A percentile compares a stretch with the other conserved stretches of the same genome.
phyloP scores from a whole-genome alignment of 495 filamentous ascomycete genomes.

The Friedmanniomyces endolithicus region DNA sequence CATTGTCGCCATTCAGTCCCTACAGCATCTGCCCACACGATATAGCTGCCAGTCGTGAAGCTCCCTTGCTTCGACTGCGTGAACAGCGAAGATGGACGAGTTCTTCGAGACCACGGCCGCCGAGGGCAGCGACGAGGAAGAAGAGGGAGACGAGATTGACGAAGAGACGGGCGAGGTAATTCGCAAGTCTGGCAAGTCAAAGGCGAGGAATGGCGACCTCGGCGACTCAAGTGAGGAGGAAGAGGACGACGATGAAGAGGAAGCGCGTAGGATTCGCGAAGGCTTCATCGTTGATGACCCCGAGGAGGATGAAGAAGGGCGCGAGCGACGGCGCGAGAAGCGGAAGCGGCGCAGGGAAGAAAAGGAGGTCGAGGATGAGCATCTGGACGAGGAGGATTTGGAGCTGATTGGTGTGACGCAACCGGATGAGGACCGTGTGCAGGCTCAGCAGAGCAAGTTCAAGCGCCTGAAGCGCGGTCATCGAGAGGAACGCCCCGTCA shows the following conservation, averaged over 20 bases:
- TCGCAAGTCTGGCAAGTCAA: conserved; percentile 26
- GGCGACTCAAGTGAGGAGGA: conserved; percentile 92
- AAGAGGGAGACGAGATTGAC: conserved; percentile 72
- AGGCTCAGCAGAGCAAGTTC: conserved; percentile 57
- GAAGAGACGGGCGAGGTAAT: conserved; percentile 61
- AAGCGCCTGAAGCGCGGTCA: conserved; percentile 92
- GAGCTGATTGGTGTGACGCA: conserved; percentile 78
- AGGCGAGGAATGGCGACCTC: conserved; percentile 35
- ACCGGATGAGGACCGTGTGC: conserved; percentile 44
- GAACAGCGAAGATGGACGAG: conserved; percentile 11
- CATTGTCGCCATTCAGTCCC: no score
- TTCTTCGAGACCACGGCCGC: conserved; percentile 75
- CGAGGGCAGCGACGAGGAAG: conserved; percentile 79
- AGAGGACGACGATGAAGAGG: conserved; percentile 86
- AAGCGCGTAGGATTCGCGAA: conserved; percentile 58
- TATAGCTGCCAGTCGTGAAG: neutral
- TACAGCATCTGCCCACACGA: neutral
- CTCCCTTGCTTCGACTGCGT: neutral
- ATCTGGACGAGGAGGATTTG: conserved; percentile 88
- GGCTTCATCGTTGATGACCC: conserved; percentile 93
- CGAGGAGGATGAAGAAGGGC: conserved; percentile 52
- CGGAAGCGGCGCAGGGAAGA: conserved; percentile 59
- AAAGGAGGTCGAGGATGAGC: conserved; percentile 75
- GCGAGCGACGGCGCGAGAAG: conserved; percentile 48
- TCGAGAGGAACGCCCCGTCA: conserved; percentile 50